These are phyloP conservation scores for Alisma plantagoaquatica DNA, from an alignment of 106 monocot genomes.

Conservation along the genomic window DNA sequence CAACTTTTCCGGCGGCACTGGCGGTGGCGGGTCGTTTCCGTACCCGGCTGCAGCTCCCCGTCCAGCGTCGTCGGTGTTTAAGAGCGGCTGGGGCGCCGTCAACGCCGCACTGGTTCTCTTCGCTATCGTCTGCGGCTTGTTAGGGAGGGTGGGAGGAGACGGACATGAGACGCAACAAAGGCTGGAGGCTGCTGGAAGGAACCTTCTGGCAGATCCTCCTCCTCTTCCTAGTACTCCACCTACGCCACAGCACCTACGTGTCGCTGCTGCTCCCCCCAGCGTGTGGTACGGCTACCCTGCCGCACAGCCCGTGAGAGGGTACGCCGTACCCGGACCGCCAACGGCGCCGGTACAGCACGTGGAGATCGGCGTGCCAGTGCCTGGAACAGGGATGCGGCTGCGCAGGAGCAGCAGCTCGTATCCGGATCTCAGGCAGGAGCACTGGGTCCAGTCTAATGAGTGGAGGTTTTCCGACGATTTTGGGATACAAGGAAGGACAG, in stretches of 20 bases:
- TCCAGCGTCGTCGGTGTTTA: slow-evolving; percentile 1
- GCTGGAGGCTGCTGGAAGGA: too few species aligned
- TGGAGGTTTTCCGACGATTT: slow-evolving; percentile 62
- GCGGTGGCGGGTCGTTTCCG: too few species aligned
- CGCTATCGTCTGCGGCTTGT: slow-evolving; percentile 31
- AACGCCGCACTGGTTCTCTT: slow-evolving; percentile 25
- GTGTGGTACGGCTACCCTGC: too few species aligned
- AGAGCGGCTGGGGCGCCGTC: slow-evolving; percentile 26
- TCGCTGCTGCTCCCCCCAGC: too few species aligned
- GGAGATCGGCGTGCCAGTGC: not conserved
- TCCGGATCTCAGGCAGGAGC: slow-evolving; percentile 52
- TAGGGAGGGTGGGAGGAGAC: slow-evolving; percentile 10
- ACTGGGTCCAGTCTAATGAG: slow-evolving; percentile 13
- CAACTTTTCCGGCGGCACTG: slow-evolving; percentile 4
- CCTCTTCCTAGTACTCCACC: not conserved
- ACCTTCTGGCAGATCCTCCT: too few species aligned
- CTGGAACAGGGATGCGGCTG: slow-evolving; percentile 9
- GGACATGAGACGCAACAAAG: slow-evolving; percentile 3
- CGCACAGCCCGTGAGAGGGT: too few species aligned
- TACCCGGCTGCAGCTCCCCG: too few species aligned
- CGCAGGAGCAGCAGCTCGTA: slow-evolving; percentile 60
- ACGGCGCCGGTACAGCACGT: too few species aligned
- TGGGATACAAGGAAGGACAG: slow-evolving; percentile 25
- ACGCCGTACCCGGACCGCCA: too few species aligned
- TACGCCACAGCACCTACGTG: not conserved